Conservation (phyloP, 2,329 filamentous ascomycete genomes). For the Lachnum nothofagi region DNA sequence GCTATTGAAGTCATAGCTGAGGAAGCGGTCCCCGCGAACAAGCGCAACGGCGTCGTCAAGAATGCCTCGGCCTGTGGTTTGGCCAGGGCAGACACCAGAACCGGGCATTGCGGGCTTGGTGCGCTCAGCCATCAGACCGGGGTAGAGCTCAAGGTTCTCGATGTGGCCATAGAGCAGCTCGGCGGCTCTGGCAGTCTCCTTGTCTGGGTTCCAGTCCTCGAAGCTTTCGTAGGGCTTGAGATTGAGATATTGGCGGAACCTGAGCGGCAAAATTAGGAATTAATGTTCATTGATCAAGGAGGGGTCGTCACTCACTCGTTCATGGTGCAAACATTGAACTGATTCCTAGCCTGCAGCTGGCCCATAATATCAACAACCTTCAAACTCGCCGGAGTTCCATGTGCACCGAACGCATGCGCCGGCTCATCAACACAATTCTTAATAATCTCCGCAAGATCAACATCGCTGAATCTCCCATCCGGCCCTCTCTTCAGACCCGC, state of each 20-base stretch:
- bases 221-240: constrained; percentile 45
- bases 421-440: constrained; percentile 44
- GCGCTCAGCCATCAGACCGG: constrained; percentile 51
- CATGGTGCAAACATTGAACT: constrained; percentile 47
- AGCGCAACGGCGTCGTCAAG: constrained; percentile 45
- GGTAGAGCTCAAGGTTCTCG: constrained; percentile 53
- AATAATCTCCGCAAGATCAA: constrained; percentile 41
- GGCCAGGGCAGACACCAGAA: constrained; percentile 41
- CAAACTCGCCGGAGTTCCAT: constrained; percentile 43
- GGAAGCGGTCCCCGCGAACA: constrained; percentile 42
- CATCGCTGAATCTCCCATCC: constrained; percentile 41
- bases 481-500: constrained; percentile 36
- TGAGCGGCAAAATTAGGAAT: constrained; percentile 21
- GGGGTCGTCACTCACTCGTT: constrained; percentile 39
- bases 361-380: constrained; percentile 45
- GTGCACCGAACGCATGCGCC: constrained; percentile 47
- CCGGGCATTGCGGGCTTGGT: constrained; percentile 49
- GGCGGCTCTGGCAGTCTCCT: constrained; percentile 40
- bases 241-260: constrained; percentile 48
- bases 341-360: constrained; percentile 40
- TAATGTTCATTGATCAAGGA: background rate
- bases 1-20: constrained; percentile 45
- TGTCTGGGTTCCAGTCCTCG: constrained; percentile 48
- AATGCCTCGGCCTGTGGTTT: constrained; percentile 42
- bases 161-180: constrained; percentile 46